phyloP scores from a whole-genome alignment of 2,329 filamentous ascomycete species.

The Neurospora sp. region DNA sequence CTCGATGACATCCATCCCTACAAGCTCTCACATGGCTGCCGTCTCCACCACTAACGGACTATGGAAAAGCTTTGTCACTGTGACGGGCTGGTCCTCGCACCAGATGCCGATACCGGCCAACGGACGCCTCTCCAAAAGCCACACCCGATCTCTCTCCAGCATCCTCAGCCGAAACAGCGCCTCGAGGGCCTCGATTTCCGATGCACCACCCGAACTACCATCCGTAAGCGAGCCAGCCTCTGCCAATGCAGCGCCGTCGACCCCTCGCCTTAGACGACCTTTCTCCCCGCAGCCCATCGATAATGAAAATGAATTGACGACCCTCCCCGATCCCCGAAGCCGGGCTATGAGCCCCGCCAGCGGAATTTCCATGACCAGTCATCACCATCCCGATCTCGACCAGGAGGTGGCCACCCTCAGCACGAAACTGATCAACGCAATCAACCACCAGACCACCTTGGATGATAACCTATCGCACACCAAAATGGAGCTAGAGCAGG shows the following conservation, averaged over 20 bases:
- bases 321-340: constrained; percentile 55
- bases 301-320: constrained; percentile 55
- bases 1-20: background rate
- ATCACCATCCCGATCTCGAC: constrained; percentile 46
- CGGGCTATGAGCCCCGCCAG: constrained; percentile 38
- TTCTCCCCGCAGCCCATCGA: constrained; percentile 26
- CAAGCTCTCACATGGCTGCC: constrained; percentile 11
- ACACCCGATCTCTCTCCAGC: constrained; percentile 44
- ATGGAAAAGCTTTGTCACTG: constrained; percentile 18
- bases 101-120: constrained; percentile 11
- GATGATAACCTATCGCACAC: constrained; percentile 81
- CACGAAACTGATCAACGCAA: constrained; percentile 92
- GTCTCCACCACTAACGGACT: constrained; percentile 12
- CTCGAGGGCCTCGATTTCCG: background rate
- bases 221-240: background rate
- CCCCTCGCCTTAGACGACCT: constrained; percentile 11
- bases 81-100: constrained; percentile 19
- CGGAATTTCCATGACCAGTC: constrained; percentile 23
- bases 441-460: constrained; percentile 88
- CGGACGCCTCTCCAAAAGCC: constrained; percentile 27
- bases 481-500: constrained; percentile 70
- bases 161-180: constrained; percentile 26
- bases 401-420: constrained; percentile 82
- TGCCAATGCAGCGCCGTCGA: constrained; percentile 3
- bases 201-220: background rate